Percentiles rank a stretch among this genome's conserved stretches.
These are phyloP conservation scores for Diaporthe sp. DNA, from an alignment of 2,329 filamentous ascomycete species.

Conservation along the genomic window DNA sequence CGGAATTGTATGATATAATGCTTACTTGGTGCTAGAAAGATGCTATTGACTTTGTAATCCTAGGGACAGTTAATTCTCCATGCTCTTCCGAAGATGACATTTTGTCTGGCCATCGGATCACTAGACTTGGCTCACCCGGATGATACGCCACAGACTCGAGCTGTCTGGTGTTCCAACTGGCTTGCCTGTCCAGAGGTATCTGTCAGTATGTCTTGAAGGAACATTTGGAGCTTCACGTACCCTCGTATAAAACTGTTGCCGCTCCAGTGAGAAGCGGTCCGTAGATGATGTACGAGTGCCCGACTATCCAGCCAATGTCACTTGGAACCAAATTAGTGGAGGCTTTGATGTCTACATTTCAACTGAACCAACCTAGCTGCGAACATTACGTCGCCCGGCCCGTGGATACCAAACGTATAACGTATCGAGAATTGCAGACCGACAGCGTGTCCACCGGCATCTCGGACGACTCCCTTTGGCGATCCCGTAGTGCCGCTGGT, in stretches of 20 bases:
- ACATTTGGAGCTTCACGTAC: background rate
- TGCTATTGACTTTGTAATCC: background rate
- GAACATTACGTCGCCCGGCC: background rate
- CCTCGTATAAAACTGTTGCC: background rate
- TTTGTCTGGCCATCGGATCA: background rate
- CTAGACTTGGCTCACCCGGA: background rate
- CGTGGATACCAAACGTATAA: background rate
- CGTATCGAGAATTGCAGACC: background rate
- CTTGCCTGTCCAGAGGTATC: background rate
- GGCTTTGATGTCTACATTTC: background rate
- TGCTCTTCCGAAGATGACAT: background rate
- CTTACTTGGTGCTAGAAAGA: background rate
- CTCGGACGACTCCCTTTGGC: background rate
- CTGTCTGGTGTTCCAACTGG: constrained; percentile 1
- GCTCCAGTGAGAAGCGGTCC: background rate
- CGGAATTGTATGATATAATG: rapidly evolving
- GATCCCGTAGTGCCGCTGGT: background rate
- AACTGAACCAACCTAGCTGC: background rate
- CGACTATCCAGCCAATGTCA: background rate
- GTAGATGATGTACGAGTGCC: background rate
- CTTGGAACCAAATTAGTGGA: background rate
- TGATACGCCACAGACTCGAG: background rate
- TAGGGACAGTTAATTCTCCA: background rate
- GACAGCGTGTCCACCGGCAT: background rate
- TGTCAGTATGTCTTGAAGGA: background rate